A percentile compares a stretch with the other conserved stretches of the same genome.
These are phyloP conservation scores for Yarrowia sp. DNA, from an alignment of 805 yeast genomes.

Conservation along the genomic window DNA sequence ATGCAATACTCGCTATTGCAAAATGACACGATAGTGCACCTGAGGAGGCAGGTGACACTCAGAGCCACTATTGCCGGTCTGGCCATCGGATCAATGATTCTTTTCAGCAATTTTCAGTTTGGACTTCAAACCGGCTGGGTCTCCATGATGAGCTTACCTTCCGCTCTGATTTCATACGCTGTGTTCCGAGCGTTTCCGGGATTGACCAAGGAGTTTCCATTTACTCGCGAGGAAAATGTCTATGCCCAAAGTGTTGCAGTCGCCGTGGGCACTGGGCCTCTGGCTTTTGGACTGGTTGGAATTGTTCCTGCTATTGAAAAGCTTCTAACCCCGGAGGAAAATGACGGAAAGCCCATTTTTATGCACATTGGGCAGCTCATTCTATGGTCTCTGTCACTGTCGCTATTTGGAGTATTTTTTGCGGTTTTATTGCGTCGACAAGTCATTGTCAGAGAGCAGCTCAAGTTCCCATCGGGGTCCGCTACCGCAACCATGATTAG, in stretches of 20 bases:
- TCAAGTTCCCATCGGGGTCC: conserved; percentile 91
- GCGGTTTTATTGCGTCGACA: conserved; percentile 86
- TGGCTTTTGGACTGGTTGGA: conserved; percentile 93
- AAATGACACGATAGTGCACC: conserved; percentile 9
- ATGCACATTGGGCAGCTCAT: conserved; percentile 54
- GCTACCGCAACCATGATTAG: conserved; percentile 93
- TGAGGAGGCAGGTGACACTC: conserved; percentile 48
- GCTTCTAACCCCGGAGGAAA: conserved; percentile 70
- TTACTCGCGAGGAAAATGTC: conserved; percentile 91
- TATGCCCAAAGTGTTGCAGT: conserved; percentile 89
- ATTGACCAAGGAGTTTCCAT: conserved; percentile 40
- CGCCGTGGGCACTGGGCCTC: conserved; percentile 96
- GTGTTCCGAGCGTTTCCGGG: conserved; percentile 58
- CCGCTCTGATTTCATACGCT: conserved; percentile 84
- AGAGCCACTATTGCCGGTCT: conserved; percentile 76
- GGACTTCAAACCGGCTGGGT: conserved; percentile 99
- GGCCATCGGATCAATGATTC: conserved; percentile 78
- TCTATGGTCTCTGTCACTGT: conserved; percentile 82
- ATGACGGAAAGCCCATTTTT: conserved; percentile 34
- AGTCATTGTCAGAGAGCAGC: conserved; percentile 79
- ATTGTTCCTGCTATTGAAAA: conserved; percentile 94
- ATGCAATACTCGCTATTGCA: conserved; percentile 6
- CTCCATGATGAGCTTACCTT: conserved; percentile 96
- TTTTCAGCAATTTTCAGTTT: conserved; percentile 89
- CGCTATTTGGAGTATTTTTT: conserved; percentile 92